phyloP scores from a whole-genome alignment of 1,139 yeast species.

The Suhomyces bribrorum region DNA sequence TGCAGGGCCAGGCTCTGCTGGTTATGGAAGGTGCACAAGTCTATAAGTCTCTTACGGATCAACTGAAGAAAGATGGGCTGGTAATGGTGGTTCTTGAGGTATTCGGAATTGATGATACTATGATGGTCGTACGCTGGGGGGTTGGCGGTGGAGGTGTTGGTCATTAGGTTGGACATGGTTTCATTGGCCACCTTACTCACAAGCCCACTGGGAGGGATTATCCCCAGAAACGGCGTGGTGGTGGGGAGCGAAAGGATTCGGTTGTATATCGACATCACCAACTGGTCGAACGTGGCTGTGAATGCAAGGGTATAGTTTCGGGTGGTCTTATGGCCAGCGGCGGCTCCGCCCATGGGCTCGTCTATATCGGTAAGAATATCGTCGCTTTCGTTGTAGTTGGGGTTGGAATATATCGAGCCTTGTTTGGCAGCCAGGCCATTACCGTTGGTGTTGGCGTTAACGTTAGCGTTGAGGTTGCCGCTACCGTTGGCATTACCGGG shows the following conservation, averaged over 20 bases:
- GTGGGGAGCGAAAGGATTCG: constrained; percentile 44
- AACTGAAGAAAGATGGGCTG: constrained; percentile 48
- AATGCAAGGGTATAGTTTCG: constrained; percentile 39
- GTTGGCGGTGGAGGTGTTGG: constrained; percentile 19
- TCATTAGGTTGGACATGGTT: constrained; percentile 34
- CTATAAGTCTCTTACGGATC: constrained; percentile 44
- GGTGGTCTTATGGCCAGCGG: constrained; percentile 21
- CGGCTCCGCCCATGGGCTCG: constrained; percentile 25
- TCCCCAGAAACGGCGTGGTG: constrained; percentile 49
- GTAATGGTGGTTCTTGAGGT: constrained; percentile 33
- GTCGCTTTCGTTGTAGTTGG: constrained; percentile 43
- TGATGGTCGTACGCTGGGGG: constrained; percentile 37
- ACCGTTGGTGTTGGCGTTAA: no score
- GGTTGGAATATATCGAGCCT: constrained; percentile 28
- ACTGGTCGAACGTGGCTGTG: constrained; percentile 40
- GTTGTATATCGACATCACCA: constrained; percentile 38
- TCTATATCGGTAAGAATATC: constrained; percentile 46
- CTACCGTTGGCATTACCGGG: no score
- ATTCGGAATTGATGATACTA: constrained; percentile 34
- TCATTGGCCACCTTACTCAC: constrained; percentile 48
- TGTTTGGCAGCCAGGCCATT: no score
- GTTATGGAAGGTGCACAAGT: constrained; percentile 34
- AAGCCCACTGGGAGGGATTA: constrained; percentile 47
- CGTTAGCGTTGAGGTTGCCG: no score
- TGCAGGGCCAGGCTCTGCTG: constrained; percentile 3